Percentiles rank a stretch among this genome's conserved stretches.
Evolutionary conservation across 345 rosid genomes (phyloP).

Genomic region (Aquilaria sinensis): DNA sequence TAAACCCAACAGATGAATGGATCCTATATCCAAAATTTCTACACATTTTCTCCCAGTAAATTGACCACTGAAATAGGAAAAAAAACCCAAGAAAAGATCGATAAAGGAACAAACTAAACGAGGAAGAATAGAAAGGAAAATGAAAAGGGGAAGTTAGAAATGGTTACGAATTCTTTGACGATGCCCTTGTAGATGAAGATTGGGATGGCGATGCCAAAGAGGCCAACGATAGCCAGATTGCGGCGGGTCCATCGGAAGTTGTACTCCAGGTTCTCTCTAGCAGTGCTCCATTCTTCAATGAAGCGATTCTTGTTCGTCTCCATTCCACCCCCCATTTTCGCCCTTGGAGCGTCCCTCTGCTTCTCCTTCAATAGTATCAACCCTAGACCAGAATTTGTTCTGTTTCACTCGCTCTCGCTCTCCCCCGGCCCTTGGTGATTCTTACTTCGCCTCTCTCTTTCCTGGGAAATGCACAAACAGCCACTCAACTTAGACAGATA

Average conservation of each 20-base stretch:
- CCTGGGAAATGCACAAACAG: too few species aligned
- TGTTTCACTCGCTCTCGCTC: too few species aligned
- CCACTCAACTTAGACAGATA: too few species aligned
- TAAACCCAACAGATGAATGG: too few species aligned
- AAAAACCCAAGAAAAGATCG: neutral
- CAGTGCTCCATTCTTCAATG: slow-evolving; percentile 88
- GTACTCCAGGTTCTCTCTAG: slow-evolving; percentile 83
- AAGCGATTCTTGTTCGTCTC: slow-evolving; percentile 82
- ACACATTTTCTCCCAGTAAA: too few species aligned
- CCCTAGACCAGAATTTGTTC: too few species aligned
- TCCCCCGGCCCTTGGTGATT: too few species aligned
- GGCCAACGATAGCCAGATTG: slow-evolving; percentile 75
- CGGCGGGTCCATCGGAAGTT: slow-evolving; percentile 98
- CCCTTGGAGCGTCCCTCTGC: slow-evolving; percentile 11
- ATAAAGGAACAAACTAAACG: neutral
- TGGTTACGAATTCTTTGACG: slow-evolving; percentile 68
- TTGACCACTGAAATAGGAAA: too few species aligned
- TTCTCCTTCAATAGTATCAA: neutral
- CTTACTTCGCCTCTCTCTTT: too few species aligned
- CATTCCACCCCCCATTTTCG: slow-evolving; percentile 92
- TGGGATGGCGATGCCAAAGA: slow-evolving; percentile 89
- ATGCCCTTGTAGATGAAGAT: slow-evolving; percentile 79
- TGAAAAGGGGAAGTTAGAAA: slow-evolving; percentile 4
- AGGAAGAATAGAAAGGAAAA: neutral
- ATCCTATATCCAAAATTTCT: too few species aligned